Evolutionary conservation across 345 rosid genomes (phyloP), one percentile per base, ranked within the genome.

Genomic region (Populus alba): DNA sequence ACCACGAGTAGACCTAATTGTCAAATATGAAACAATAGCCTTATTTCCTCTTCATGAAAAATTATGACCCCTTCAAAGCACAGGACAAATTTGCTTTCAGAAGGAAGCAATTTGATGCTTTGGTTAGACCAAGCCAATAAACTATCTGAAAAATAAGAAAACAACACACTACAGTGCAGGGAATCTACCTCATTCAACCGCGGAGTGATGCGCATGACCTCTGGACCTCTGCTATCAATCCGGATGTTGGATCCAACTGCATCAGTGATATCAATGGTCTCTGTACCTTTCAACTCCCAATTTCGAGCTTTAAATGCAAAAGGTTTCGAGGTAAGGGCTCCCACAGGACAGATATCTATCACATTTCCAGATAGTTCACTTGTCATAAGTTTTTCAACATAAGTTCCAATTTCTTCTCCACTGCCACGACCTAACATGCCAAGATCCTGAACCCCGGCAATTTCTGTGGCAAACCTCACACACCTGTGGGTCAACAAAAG

Each of bases 351-450:
- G 27, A 96, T 96, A 76, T 96, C 99, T 39, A 96, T 96, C 12
- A 94, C 97, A 74, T 94, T 96, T 88, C 99, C 99, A 79, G 98
- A 94, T 72, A 96, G 98, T 79, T 96, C 99, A 87, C 99, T 96
- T 67, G 97, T 91, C 99, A 96, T 96, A 80, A 96, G 98, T 81
- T 89, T 96, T 80, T 96, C 99, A 70, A 96, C 99, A 53, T 96
- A 96, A 77, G 99, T 96, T 73, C 99, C 99, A 75, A 96, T 96
- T 86, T 96, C 99, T 87, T 96, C 99, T 84, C 99, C 98, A 77
- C 98, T 96, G 57, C 99, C 99, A 82, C 99, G 99, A 38, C 99
- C 99, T 80, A 96, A 82, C 78, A 96, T 91, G 71, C 99, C 99
- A 88, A 96, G 99, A 88, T 96, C 99, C 86, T 96, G 87, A 81